Evolutionary conservation across 495 filamentous ascomycete genomes (phyloP), one percentile per base, ranked within the genome.

Genomic region (Hyaloscypha variabilis): DNA sequence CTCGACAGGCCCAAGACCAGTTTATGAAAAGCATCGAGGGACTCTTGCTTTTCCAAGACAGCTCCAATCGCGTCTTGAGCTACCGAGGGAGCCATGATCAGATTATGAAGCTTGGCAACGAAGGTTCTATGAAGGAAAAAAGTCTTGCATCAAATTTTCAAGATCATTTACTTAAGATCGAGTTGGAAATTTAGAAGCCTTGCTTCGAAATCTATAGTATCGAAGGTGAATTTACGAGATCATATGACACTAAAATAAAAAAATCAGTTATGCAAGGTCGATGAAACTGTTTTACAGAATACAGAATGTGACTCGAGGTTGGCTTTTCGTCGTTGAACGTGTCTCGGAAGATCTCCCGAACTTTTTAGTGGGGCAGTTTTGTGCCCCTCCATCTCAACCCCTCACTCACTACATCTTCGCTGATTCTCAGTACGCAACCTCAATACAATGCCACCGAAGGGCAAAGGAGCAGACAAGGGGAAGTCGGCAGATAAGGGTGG

Each of bases 1-100:
- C 77, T 75, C 66, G 87, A 91, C 63, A 97, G 86, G 42, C 89
- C 86, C 58, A 83, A 69, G 62, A 96, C 90, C 19, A 65, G 88
- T 62, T 79, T 74, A n/a, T 92, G 84, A 69, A 96, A 96, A 17
- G 75, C 75, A 72, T 87, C 65, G 39, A 19, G 39, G 1, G 39
- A 17, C 6, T 46, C 39, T 46, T 10, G 14, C 39, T 11, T 1
- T 46, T 17, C 6, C 19, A 17, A 1, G 13, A 10, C 4, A 46
- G 39, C 6, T 46, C 6, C 39, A 4, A 46, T 17, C 11, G 39
- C 10, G 19, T 46, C 59, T 59, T 69, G 50, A 19, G 52, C 63
- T 42, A 58, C 29, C 49, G 58, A 36, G 29, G 54, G 51, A 26
- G 60, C 17, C 30, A 59, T 52, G 26, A 17, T 25, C 26, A 17